Evolutionary conservation across 306 rosid species (phyloP).

Genomic region (Casuarina equisetifolia): DNA sequence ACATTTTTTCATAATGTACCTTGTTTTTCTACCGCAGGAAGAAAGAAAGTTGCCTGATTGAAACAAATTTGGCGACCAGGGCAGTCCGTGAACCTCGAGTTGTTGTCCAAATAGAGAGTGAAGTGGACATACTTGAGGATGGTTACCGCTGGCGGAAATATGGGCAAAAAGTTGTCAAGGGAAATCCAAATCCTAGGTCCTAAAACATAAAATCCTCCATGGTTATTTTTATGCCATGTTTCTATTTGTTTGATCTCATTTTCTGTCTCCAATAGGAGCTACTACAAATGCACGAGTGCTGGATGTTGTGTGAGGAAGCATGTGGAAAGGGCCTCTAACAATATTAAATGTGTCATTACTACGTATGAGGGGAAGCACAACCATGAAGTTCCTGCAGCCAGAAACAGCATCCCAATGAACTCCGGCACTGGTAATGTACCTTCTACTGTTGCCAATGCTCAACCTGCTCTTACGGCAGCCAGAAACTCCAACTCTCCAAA

Average conservation of each 20-base stretch:
- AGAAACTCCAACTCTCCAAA: constrained; percentile 37
- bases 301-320: constrained; percentile 88
- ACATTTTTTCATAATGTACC: constrained; percentile 12
- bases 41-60: constrained; percentile 52
- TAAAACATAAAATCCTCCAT: not conserved
- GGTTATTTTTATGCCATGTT: not conserved
- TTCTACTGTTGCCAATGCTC: constrained; percentile 39
- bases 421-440: constrained; percentile 40
- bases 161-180: constrained; percentile 92
- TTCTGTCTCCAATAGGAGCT: constrained; percentile 60
- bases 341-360: constrained; percentile 67
- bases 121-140: constrained; percentile 80
- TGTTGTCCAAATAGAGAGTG: constrained; percentile 80
- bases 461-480: constrained; percentile 35
- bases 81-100: constrained; percentile 80
- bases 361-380: constrained; percentile 90
- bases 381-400: constrained; percentile 82
- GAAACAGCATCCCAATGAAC: constrained; percentile 54
- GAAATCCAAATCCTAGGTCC: constrained; percentile 96
- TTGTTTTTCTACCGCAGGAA: constrained; percentile 51
- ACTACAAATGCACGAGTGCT: constrained; percentile 91
- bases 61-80: constrained; percentile 53
- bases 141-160: constrained; percentile 96
- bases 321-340: constrained; percentile 86
- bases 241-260: constrained; percentile 3